Conservation (phyloP, 306 rosid species). For the Pachyrhizus erosus region DNA sequence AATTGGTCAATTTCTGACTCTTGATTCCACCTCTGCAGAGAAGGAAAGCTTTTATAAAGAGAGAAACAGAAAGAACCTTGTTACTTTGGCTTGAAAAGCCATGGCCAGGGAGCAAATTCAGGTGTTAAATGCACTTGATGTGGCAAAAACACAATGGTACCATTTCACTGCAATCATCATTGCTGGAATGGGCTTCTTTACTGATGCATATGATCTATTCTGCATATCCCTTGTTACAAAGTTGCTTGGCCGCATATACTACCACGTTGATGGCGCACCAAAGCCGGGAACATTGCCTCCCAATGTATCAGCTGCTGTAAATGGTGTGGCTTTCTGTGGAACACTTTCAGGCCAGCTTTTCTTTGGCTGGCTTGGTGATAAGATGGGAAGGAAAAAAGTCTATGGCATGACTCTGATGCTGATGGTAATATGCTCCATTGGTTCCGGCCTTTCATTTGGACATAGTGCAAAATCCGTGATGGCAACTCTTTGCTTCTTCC, state of each 20-base stretch:
- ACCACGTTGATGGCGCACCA: constrained; percentile 61
- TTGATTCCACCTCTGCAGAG: constrained; percentile 43
- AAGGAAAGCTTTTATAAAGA: constrained; percentile 25
- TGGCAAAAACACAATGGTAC: constrained; percentile 83
- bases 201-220: constrained; percentile 86
- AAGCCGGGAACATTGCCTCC: constrained; percentile 85
- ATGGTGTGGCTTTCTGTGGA: constrained; percentile 84
- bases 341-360: constrained; percentile 79
- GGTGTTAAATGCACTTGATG: constrained; percentile 75
- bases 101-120: constrained; percentile 68
- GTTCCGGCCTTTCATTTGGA: constrained; percentile 82
- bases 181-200: constrained; percentile 94
- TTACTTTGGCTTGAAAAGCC: background rate
- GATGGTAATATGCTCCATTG: constrained; percentile 75
- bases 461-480: constrained; percentile 66
- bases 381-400: constrained; percentile 72
- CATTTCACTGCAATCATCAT: constrained; percentile 83
- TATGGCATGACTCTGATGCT: constrained; percentile 79
- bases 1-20: background rate
- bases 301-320: constrained; percentile 81
- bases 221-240: constrained; percentile 79
- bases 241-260: constrained; percentile 80
- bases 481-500: constrained; percentile 77
- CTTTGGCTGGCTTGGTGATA: constrained; percentile 89
- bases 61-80: background rate